phyloP scores from a whole-genome alignment of 768 basidiomycete species.

The Paxillus ammoniavirescens region DNA sequence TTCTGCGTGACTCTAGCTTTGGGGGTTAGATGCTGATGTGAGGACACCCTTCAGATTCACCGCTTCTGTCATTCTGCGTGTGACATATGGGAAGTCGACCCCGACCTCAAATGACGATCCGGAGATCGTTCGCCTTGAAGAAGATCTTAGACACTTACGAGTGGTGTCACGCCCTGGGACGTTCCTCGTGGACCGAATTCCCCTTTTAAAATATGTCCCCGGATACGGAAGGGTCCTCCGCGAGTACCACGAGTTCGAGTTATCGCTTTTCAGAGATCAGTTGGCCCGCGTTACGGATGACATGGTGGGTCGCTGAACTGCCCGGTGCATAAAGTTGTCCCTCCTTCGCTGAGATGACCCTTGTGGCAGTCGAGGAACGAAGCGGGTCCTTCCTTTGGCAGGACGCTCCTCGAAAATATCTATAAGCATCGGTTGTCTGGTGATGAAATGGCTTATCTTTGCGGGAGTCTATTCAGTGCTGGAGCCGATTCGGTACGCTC shows the following conservation, averaged over 20 bases:
- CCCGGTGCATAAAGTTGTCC: too few relatives aligned
- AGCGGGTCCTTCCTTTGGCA: constrained; percentile 42
- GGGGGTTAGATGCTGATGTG: neutral
- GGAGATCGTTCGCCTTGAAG: constrained; percentile 16
- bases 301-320: constrained; percentile 31
- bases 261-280: constrained; percentile 49
- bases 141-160: constrained; percentile 25
- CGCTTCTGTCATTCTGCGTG: constrained; percentile 22
- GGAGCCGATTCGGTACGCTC: constrained; percentile 50
- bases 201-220: constrained; percentile 46
- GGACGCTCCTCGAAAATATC: constrained; percentile 51
- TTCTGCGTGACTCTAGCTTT: neutral
- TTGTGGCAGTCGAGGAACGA: constrained; percentile 8
- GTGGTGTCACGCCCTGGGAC: constrained; percentile 30
- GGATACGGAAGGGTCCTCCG: constrained; percentile 56
- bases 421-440: constrained; percentile 46
- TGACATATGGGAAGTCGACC: constrained; percentile 24
- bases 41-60: constrained; percentile 22
- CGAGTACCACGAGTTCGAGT: constrained; percentile 49
- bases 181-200: constrained; percentile 35
- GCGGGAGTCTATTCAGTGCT: constrained; percentile 60
- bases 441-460: constrained; percentile 56
- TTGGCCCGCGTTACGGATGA: constrained; percentile 42
- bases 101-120: constrained; percentile 21
- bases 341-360: neutral